Evolutionary conservation across 805 yeast species (phyloP).

Genomic region (Spathaspora boniae): DNA sequence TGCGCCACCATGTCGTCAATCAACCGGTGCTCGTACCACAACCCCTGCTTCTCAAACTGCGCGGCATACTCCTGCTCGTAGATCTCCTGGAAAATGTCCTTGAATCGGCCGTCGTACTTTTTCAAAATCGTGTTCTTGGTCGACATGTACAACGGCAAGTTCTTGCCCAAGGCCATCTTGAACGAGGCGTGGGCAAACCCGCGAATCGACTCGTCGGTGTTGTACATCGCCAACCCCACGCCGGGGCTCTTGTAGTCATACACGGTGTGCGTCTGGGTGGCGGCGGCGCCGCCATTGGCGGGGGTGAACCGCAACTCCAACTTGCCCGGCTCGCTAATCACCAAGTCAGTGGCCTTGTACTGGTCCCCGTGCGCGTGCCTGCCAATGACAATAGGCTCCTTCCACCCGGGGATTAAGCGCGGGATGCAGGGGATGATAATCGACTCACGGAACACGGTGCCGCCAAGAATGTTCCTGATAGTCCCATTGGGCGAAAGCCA

Average conservation of each 20-base stretch:
- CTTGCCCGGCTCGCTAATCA: conserved; percentile 64
- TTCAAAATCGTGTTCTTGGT: conserved; percentile 81
- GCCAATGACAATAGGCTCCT: conserved; percentile 78
- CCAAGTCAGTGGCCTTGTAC: conserved; percentile 74
- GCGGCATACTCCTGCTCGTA: conserved; percentile 56
- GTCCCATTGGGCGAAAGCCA: conserved; percentile 88
- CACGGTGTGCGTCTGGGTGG: conserved; percentile 47
- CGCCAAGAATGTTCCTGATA: conserved; percentile 74
- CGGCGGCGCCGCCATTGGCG: conserved; percentile 48
- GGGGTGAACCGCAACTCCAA: conserved; percentile 68
- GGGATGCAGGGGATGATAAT: conserved; percentile 77
- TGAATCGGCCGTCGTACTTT: conserved; percentile 79
- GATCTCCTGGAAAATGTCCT: conserved; percentile 70
- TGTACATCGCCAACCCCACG: conserved; percentile 80
- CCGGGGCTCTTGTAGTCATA: conserved; percentile 65
- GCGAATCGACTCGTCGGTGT: conserved; percentile 71
- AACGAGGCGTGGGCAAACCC: conserved; percentile 82
- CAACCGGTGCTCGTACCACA: conserved; percentile 76
- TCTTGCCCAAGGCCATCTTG: conserved; percentile 64
- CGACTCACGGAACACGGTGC: conserved; percentile 83
- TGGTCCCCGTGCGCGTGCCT: conserved; percentile 87
- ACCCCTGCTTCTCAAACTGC: conserved; percentile 56
- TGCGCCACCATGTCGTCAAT: conserved; percentile 90
- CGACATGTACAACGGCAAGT: conserved; percentile 62
- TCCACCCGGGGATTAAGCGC: conserved; percentile 75